Percentiles rank a stretch among this genome's conserved stretches.
Conservation (phyloP, 208 protist genomes). For the Trichomonas tenax region DNA sequence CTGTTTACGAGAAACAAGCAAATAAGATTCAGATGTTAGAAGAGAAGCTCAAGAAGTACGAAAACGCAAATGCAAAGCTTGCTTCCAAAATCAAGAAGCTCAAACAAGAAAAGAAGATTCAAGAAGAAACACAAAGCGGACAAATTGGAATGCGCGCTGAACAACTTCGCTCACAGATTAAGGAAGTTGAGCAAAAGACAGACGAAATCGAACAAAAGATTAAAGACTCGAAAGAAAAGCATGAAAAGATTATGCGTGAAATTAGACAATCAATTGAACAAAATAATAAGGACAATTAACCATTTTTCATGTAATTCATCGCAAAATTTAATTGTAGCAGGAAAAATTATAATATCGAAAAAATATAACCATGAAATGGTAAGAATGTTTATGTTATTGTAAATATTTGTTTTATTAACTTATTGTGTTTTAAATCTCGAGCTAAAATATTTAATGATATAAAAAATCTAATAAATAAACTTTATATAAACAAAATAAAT, state of each 20-base stretch:
- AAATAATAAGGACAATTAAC: background rate
- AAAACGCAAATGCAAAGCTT: background rate
- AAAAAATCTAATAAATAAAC: too few species aligned
- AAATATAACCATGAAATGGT: too few species aligned
- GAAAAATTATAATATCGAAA: too few species aligned
- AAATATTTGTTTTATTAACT: too few species aligned
- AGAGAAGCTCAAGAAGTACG: background rate
- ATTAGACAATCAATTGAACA: background rate
- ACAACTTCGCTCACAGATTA: background rate
- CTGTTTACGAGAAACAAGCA: background rate
- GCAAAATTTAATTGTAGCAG: too few species aligned
- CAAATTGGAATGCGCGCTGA: background rate
- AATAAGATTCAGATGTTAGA: background rate
- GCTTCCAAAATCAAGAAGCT: background rate
- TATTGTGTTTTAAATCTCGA: too few species aligned
- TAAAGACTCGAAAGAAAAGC: background rate
- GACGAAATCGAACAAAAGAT: constrained; percentile 19
- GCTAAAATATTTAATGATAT: too few species aligned
- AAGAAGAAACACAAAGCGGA: background rate
- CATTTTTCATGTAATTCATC: too few species aligned
- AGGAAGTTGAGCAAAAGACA: background rate
- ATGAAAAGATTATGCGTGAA: background rate
- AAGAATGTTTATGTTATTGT: too few species aligned
- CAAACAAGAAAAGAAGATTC: background rate
- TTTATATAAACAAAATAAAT: too few species aligned